Conservation (phyloP, 1,284 basidiomycete species). For the Sanguinoderma infundibulare region DNA sequence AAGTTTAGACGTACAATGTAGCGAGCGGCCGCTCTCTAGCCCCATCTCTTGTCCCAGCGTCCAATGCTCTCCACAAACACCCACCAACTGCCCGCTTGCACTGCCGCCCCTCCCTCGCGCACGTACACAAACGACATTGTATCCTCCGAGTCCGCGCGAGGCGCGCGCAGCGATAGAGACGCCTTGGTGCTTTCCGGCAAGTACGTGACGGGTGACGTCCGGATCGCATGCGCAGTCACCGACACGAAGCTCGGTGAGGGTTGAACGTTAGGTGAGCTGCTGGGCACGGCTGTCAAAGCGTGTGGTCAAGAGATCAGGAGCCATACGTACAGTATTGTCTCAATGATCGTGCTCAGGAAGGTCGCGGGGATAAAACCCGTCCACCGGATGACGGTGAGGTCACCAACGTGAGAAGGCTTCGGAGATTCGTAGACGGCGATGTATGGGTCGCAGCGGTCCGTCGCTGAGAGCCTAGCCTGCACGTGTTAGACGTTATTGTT, state of each 20-base stretch:
- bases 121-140: conserved; percentile 29
- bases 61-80: conserved; percentile 33
- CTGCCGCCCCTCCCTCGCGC: not conserved
- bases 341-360: conserved; percentile 56
- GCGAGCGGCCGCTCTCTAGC: conserved; percentile 17
- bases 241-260: conserved; percentile 20
- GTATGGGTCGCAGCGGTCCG: conserved; percentile 49
- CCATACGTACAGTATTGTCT: conserved; percentile 44
- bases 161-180: conserved; percentile 21
- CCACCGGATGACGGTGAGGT: conserved; percentile 60
- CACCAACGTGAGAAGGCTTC: conserved; percentile 44
- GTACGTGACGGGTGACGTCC: conserved; percentile 31
- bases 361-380: conserved; percentile 53
- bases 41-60: conserved; percentile 34
- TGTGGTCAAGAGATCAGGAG: too few relatives aligned
- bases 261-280: conserved; percentile 12
- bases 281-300: not conserved
- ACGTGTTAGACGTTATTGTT: not conserved
- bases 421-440: conserved; percentile 53
- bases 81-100: conserved; percentile 17
- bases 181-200: conserved; percentile 7
- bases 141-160: conserved; percentile 30
- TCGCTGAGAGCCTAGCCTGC: conserved; percentile 40
- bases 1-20: not conserved
- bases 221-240: conserved; percentile 25